Evolutionary conservation across 768 basidiomycete species (phyloP).

Genomic region (Tulasnella sp.): DNA sequence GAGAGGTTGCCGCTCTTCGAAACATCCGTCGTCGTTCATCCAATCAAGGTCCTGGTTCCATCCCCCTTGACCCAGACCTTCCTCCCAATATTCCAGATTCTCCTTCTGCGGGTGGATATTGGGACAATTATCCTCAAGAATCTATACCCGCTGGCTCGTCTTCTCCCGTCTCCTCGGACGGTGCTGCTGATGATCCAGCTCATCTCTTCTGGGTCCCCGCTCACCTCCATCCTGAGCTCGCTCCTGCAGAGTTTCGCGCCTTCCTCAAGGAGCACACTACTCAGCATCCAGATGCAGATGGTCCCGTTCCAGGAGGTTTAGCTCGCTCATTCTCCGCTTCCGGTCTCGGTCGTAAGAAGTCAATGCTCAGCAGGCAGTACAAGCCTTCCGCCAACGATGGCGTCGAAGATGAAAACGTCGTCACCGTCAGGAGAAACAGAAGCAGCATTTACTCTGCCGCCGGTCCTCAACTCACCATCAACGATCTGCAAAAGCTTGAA

Average conservation of each 20-base stretch:
- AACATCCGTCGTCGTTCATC: conserved; percentile 77
- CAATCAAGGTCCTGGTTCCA: conserved; percentile 60
- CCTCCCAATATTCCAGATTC: conserved; percentile 32
- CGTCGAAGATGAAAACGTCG: conserved; percentile 47
- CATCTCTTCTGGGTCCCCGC: conserved; percentile 99
- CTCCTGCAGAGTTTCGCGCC: conserved; percentile 86
- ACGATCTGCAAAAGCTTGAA: conserved; percentile 88
- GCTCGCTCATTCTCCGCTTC: conserved; percentile 28
- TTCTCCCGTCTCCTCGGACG: conserved; percentile 25
- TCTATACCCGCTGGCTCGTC: background rate
- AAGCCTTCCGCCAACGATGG: conserved; percentile 66
- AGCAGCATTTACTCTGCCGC: conserved; percentile 52
- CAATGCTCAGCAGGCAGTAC: conserved; percentile 92
- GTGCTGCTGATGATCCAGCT: conserved; percentile 56
- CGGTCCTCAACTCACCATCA: conserved; percentile 81
- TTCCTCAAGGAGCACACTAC: conserved; percentile 77
- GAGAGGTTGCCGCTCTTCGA: conserved; percentile 73
- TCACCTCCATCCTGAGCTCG: conserved; percentile 90
- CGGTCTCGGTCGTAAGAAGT: conserved; percentile 67
- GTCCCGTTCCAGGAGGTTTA: conserved; percentile 18
- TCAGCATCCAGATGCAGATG: conserved; percentile 17
- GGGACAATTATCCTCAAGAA: conserved; percentile 11
- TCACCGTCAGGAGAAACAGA: conserved; percentile 52
- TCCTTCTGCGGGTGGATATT: conserved; percentile 13
- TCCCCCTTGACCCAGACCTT: conserved; percentile 84